Base-by-base conservation (phyloP, 1,284 basidiomycete genomes). In the Cryptococcus deneoformans region DNA sequence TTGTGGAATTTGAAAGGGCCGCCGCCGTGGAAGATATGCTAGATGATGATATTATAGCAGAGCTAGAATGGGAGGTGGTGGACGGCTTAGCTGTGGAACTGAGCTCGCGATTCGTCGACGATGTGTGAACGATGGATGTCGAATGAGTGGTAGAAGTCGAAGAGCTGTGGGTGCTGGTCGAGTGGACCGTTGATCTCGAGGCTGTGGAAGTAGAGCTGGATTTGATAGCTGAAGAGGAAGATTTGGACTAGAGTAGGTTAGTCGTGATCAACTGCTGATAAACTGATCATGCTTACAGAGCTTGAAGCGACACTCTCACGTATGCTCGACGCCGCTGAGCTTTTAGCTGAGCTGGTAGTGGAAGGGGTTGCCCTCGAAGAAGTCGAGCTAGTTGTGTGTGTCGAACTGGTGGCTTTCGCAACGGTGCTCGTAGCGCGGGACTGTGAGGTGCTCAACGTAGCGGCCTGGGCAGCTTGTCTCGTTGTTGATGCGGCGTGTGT, bases 401-500 rank as follows among this genome's bases (percentile, higher is more conserved):
- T 9, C 29, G 38, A 40, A 16, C 39, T 42, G 50, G 24, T 12
- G 50, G 42, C 50, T 5, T 37, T 39, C 7, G 24, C 50, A 9
- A 24, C 50, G n/a, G 50, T 29, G 38, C 14, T 24, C 20, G 8
- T 24, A n/a, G 16, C 16, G 20, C 10, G 38, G 14, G 12, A 42
- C 14, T 20, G 37, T 40, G 1, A 29, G 3, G 42, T 52, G 10
- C 29, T 24, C n/a, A 55, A 20, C 14, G 58, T 59, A 20, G 54
- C 58, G 16, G 58, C 58, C 47, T 59, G 58, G 35, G 58, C 58
- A n/a, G 58, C 58, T 24, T 59, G 58, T 11, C 58, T 14, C 16
- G 43, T 42, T 8, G 58, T 59, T 24, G 35, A 45, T 10, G 56
- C 35, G n/a, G n/a, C 43, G 11, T 10, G 34, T n/a, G 38, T 14